These are phyloP conservation scores for Hygrophoropsis aurantiaca DNA, from an alignment of 768 basidiomycete species.

Conservation along the genomic window DNA sequence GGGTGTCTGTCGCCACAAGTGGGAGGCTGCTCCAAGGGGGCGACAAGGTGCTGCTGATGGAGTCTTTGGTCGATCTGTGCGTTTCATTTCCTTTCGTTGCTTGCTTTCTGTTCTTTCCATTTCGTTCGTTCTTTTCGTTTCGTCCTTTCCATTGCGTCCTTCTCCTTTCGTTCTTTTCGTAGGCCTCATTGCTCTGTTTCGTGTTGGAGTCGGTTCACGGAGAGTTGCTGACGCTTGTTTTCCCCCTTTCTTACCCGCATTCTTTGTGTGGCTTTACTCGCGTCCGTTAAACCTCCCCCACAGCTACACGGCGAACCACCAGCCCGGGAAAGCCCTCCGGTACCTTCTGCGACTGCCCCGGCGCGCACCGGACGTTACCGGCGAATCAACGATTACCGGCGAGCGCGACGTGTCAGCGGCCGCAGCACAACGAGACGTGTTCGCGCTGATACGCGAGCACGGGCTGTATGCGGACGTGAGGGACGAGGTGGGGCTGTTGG, in stretches of 20 bases:
- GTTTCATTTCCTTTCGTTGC: conserved; percentile 15
- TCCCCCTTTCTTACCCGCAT: background rate
- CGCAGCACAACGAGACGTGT: conserved; percentile 85
- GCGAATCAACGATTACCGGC: no score
- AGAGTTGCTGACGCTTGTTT: background rate
- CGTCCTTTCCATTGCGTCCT: no score
- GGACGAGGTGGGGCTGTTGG: conserved; percentile 87
- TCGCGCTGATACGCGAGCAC: conserved; percentile 90
- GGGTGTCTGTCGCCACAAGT: conserved; percentile 52
- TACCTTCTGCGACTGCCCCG: conserved; percentile 87
- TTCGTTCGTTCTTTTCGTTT: no score
- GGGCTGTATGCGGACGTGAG: conserved; percentile 94
- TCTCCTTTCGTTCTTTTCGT: no score
- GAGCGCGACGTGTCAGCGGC: no score
- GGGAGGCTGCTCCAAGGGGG: conserved; percentile 39
- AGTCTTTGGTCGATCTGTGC: conserved; percentile 89
- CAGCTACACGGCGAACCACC: conserved; percentile 84
- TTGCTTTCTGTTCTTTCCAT: background rate
- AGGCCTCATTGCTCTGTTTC: no score
- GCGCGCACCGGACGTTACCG: no score
- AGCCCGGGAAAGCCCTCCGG: conserved; percentile 91
- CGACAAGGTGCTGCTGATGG: conserved; percentile 71
- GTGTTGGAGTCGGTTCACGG: no score
- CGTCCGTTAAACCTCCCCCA: no score
- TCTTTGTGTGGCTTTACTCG: conserved; percentile 2